phyloP scores from a whole-genome alignment of 1,139 yeast genomes.

The Pneumocystis canis region DNA sequence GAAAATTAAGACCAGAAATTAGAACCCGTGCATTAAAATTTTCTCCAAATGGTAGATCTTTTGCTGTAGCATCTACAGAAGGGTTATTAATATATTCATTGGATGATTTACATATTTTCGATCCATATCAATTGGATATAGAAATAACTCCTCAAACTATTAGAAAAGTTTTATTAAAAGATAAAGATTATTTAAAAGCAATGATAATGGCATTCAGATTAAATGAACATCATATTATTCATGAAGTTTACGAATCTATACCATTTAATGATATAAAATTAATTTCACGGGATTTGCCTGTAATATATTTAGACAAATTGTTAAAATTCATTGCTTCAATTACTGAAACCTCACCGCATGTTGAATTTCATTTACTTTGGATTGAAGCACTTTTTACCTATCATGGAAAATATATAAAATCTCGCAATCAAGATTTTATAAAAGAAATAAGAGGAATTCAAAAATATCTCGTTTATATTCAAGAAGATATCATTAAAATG shows the following conservation, averaged over 20 bases:
- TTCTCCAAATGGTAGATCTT: slow-evolving; percentile 81
- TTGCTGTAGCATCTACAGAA: slow-evolving; percentile 93
- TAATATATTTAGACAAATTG: slow-evolving; percentile 55
- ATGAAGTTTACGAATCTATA: slow-evolving; percentile 58
- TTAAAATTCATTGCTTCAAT: slow-evolving; percentile 57
- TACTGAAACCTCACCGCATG: slow-evolving; percentile 63
- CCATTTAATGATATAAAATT: slow-evolving; percentile 60
- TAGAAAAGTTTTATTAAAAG: slow-evolving; percentile 39
- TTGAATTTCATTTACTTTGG: slow-evolving; percentile 79
- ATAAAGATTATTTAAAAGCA: slow-evolving; percentile 64
- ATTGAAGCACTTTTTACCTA: slow-evolving; percentile 46
- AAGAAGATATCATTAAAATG: slow-evolving; percentile 52
- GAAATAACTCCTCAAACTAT: slow-evolving; percentile 81
- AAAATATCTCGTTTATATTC: slow-evolving; percentile 57
- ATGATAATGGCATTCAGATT: slow-evolving; percentile 87
- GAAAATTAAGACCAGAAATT: slow-evolving; percentile 66
- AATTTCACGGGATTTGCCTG: slow-evolving; percentile 55
- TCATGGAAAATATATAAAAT: slow-evolving; percentile 65
- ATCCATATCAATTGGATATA: slow-evolving; percentile 87
- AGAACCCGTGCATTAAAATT: slow-evolving; percentile 64
- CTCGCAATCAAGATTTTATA: slow-evolving; percentile 48
- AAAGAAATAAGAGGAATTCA: slow-evolving; percentile 40
- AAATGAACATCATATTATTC: slow-evolving; percentile 63
- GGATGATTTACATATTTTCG: slow-evolving; percentile 63
- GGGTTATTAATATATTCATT: slow-evolving; percentile 74